A percentile compares a stretch with the other conserved stretches of the same genome.
Evolutionary conservation across 2,329 filamentous ascomycete species (phyloP).

Genomic region (Diaporthe sp.): DNA sequence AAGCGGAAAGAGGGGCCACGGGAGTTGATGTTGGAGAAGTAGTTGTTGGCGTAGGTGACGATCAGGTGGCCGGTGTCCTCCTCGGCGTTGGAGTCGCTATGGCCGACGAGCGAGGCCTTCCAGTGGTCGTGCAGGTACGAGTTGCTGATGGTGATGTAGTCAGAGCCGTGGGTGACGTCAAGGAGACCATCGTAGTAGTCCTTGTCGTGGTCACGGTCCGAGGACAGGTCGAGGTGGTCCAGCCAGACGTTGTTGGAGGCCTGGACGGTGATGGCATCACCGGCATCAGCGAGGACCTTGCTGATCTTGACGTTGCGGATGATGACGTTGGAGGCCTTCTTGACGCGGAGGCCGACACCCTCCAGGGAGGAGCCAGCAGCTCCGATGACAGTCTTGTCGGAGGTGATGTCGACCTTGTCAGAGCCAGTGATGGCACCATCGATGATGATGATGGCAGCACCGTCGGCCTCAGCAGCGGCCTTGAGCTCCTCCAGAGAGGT

Average conservation of each 20-base stretch:
- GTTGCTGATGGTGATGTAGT: conserved; percentile 69
- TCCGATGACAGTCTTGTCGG: conserved; percentile 66
- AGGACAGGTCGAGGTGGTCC: conserved; percentile 76
- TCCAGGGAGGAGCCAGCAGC: conserved; percentile 54
- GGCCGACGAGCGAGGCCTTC: conserved; percentile 72
- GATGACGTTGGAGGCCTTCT: conserved; percentile 69
- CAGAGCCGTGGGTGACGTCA: conserved; percentile 73
- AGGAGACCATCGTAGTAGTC: conserved; percentile 79
- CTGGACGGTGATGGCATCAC: conserved; percentile 73
- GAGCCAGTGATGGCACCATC: conserved; percentile 58
- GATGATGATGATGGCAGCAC: conserved; percentile 60
- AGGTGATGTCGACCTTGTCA: conserved; percentile 59
- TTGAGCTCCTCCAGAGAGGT: conserved; percentile 64
- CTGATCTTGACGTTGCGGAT: conserved; percentile 72
- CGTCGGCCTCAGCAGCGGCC: conserved; percentile 61
- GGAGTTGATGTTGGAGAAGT: conserved; percentile 73
- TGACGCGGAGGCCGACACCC: conserved; percentile 67
- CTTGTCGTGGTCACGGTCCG: conserved; percentile 71
- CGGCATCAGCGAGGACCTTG: conserved; percentile 67
- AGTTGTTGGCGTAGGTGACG: conserved; percentile 77
- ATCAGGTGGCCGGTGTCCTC: conserved; percentile 74
- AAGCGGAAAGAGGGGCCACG: conserved; percentile 75
- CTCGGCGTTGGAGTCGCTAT: conserved; percentile 69
- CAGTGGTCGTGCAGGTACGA: conserved; percentile 65
- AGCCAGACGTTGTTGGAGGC: conserved; percentile 73